Conservation (phyloP, 2,329 filamentous ascomycete species). For the Claviceps quebecensis region DNA sequence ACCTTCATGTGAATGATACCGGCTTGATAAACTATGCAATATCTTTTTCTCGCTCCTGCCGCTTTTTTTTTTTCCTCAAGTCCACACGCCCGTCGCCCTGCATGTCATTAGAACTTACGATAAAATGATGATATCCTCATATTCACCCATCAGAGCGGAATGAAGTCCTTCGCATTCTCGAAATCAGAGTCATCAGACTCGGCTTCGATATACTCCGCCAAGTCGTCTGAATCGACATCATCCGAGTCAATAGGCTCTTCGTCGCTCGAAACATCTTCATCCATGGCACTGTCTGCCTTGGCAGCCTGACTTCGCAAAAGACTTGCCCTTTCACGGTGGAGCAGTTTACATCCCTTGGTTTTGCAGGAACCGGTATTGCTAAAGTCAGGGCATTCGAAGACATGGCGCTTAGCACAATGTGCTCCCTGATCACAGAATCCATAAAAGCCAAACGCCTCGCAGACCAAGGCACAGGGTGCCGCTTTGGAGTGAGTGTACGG, state of each 20-base stretch:
- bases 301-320: slow-evolving; percentile 54
- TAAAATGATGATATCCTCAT: neutral
- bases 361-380: slow-evolving; percentile 80
- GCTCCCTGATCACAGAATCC: slow-evolving; percentile 81
- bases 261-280: slow-evolving; percentile 59
- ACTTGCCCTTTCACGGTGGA: slow-evolving; percentile 79
- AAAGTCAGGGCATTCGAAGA: slow-evolving; percentile 89
- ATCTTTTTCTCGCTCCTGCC: neutral
- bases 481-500: slow-evolving; percentile 76
- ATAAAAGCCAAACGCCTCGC: slow-evolving; percentile 67
- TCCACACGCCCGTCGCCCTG: neutral
- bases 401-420: slow-evolving; percentile 67
- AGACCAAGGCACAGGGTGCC: slow-evolving; percentile 64
- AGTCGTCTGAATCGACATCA: slow-evolving; percentile 65
- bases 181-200: slow-evolving; percentile 41
- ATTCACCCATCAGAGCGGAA: slow-evolving; percentile 22
- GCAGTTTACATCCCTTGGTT: slow-evolving; percentile 67
- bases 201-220: slow-evolving; percentile 50
- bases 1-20: too few species aligned
- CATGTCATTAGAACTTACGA: slow-evolving; percentile 1
- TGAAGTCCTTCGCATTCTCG: slow-evolving; percentile 45
- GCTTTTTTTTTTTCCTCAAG: neutral
- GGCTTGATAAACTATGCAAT: neutral
- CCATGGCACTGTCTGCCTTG: slow-evolving; percentile 38
- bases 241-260: slow-evolving; percentile 60